Conservation (phyloP, 768 basidiomycete species). For the Panaeolus papilionaceus region DNA sequence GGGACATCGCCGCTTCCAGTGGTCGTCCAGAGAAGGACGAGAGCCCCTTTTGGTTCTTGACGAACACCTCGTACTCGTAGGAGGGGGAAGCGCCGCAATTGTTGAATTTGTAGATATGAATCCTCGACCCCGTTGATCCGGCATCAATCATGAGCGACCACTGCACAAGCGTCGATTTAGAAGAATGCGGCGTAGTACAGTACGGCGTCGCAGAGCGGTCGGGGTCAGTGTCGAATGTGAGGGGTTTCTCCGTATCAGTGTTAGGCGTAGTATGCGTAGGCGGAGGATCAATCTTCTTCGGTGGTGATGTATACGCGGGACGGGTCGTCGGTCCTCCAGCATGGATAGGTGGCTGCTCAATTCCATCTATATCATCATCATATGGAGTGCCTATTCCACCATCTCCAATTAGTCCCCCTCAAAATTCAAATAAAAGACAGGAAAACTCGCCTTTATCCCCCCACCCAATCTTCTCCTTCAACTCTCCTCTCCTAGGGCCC, state of each 20-base stretch:
- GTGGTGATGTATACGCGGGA: slow-evolving; percentile 17
- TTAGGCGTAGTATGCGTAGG: slow-evolving; percentile 21
- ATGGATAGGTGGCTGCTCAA: slow-evolving; percentile 2
- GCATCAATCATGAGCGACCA: slow-evolving; percentile 99
- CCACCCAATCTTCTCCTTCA: slow-evolving; percentile 31
- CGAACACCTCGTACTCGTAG: slow-evolving; percentile 95
- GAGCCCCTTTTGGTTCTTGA: slow-evolving; percentile 80
- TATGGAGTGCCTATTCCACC: slow-evolving; percentile 9
- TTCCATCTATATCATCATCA: slow-evolving; percentile 21
- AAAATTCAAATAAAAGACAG: neutral
- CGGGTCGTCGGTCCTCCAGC: neutral
- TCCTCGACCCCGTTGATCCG: slow-evolving; percentile 95
- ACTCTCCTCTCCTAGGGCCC: slow-evolving; percentile 49
- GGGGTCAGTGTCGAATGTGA: slow-evolving; percentile 75
- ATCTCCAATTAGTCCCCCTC: neutral
- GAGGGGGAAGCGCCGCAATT: slow-evolving; percentile 77
- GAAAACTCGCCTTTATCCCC: slow-evolving; percentile 21
- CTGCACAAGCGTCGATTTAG: slow-evolving; percentile 65
- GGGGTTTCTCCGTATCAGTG: slow-evolving; percentile 23
- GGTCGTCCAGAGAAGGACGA: slow-evolving; percentile 67
- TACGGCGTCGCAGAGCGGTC: slow-evolving; percentile 75
- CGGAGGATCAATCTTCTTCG: slow-evolving; percentile 9
- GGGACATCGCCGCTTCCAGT: slow-evolving; percentile 72
- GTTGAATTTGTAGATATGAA: slow-evolving; percentile 99
- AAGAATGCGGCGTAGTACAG: slow-evolving; percentile 69